phyloP scores from a whole-genome alignment of 2,329 filamentous ascomycete species.

The Sporothrix schenckii region DNA sequence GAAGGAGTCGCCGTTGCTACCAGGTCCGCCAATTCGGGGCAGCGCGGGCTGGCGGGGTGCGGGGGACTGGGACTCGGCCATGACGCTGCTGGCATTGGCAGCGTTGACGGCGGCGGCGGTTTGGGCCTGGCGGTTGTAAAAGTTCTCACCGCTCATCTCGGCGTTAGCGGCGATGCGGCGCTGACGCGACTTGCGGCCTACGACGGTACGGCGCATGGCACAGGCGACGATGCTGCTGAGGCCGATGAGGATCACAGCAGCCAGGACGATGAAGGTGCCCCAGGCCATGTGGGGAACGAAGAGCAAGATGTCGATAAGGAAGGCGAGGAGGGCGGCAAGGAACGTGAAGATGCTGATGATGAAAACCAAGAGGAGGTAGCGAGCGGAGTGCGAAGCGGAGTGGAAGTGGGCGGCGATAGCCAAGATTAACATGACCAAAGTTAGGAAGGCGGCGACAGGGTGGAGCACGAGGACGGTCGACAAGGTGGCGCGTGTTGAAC shows the following conservation, averaged over 20 bases:
- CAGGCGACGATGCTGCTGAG: slow-evolving; percentile 84
- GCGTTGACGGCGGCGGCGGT: slow-evolving; percentile 46
- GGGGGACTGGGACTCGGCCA: neutral
- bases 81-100: slow-evolving; percentile 42
- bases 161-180: slow-evolving; percentile 90
- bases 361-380: slow-evolving; percentile 81
- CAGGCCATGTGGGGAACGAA: slow-evolving; percentile 93
- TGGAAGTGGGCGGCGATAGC: slow-evolving; percentile 83
- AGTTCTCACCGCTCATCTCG: slow-evolving; percentile 95
- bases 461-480: slow-evolving; percentile 90
- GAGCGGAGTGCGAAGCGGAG: slow-evolving; percentile 82
- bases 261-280: slow-evolving; percentile 92
- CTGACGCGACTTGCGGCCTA: slow-evolving; percentile 90
- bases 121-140: slow-evolving; percentile 72
- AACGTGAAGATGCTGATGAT: slow-evolving; percentile 86
- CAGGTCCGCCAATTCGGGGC: slow-evolving; percentile 59
- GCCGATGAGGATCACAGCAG: slow-evolving; percentile 81
- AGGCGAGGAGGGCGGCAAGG: slow-evolving; percentile 76
- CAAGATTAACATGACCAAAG: slow-evolving; percentile 80
- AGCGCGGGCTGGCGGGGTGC: slow-evolving; percentile 56
- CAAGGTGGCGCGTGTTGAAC: slow-evolving; percentile 62
- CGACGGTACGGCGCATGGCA: slow-evolving; percentile 89
- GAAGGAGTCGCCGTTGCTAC: slow-evolving; percentile 59
- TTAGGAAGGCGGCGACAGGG: slow-evolving; percentile 83
- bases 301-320: slow-evolving; percentile 88